Conservation (phyloP, 805 yeast species). For the Starmerella bombi region DNA sequence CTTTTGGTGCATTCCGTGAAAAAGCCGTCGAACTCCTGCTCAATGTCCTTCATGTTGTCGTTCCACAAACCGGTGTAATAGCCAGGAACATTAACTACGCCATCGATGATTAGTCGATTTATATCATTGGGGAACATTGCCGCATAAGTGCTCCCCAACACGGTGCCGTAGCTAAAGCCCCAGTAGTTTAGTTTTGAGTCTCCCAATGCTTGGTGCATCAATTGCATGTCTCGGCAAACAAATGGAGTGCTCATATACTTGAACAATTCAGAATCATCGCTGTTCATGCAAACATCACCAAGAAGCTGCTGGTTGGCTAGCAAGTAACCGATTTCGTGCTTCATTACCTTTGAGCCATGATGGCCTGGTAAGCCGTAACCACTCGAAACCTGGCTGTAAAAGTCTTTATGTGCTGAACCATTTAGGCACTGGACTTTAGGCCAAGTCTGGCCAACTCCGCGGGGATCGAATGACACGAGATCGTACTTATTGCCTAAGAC, state of each 20-base stretch:
- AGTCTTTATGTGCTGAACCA: neutral
- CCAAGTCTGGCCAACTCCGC: constrained; percentile 19
- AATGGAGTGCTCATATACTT: constrained; percentile 17
- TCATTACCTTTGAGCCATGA: constrained; percentile 1
- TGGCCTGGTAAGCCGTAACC: constrained; percentile 7
- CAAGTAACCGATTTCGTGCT: constrained; percentile 11
- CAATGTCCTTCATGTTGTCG: constrained; percentile 13
- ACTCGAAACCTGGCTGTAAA: neutral
- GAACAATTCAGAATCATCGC: constrained; percentile 8
- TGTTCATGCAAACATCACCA: constrained; percentile 12
- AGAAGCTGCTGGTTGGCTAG: constrained; percentile 10
- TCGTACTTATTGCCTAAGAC: constrained; percentile 14
- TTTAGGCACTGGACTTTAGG: constrained; percentile 15
- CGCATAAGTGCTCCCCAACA: constrained; percentile 21
- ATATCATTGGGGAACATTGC: constrained; percentile 19
- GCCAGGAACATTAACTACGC: constrained; percentile 17
- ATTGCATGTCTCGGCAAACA: constrained; percentile 21
- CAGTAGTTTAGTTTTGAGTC: constrained; percentile 21
- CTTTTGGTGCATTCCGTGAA: constrained; percentile 10
- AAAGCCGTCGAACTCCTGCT: constrained; percentile 11
- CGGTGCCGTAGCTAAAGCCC: constrained; percentile 22
- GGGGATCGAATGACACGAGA: constrained; percentile 20
- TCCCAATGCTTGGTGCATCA: constrained; percentile 19
- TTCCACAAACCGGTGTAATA: constrained; percentile 19
- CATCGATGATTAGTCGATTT: constrained; percentile 19